phyloP scores from a whole-genome alignment of 2,329 filamentous ascomycete genomes.

The Neurospora sp. region DNA sequence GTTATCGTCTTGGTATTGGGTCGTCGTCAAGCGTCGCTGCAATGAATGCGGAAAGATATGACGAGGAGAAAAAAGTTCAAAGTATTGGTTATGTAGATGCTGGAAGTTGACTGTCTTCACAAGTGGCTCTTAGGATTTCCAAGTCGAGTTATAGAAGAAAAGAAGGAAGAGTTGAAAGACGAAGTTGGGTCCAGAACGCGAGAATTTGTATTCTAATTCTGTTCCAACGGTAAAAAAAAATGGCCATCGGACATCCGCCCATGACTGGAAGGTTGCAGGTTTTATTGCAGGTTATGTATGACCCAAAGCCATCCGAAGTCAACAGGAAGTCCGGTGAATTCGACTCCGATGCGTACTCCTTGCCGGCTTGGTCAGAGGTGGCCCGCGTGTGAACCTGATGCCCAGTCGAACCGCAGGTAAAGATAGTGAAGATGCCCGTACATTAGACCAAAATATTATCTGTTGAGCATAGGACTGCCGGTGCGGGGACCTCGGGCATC shows the following conservation, averaged over 20 bases:
- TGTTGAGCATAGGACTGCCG: not conserved
- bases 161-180: not conserved
- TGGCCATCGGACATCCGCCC: not conserved
- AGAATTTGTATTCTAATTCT: not conserved
- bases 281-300: not conserved
- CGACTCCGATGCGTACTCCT: not conserved
- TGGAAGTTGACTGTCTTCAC: fast-evolving
- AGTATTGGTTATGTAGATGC: not conserved
- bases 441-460: not conserved
- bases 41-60: not conserved
- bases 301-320: not conserved
- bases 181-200: not conserved
- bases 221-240: not conserved
- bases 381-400: not conserved
- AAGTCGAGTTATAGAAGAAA: not conserved
- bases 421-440: not conserved
- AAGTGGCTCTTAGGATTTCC: not conserved
- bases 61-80: no score
- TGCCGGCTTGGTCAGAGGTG: not conserved
- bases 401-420: not conserved
- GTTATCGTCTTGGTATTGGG: not conserved
- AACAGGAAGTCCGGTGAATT: not conserved
- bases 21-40: not conserved
- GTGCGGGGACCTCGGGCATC: not conserved
- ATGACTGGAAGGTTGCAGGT: not conserved